phyloP scores from a whole-genome alignment of 192 early-diverging fungal species.

The Phlyctochytrium arcticum region DNA sequence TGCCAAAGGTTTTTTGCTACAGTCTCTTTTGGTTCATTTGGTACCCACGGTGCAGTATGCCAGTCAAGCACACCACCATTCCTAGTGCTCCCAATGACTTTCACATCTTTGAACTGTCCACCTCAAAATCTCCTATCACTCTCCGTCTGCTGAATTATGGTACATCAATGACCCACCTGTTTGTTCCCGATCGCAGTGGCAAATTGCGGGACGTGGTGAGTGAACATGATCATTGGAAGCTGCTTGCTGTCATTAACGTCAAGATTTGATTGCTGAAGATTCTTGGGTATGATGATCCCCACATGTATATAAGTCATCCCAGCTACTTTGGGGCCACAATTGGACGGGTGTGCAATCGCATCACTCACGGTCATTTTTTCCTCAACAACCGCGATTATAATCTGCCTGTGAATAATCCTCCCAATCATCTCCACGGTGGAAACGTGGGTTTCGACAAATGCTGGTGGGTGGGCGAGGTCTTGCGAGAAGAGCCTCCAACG shows the following conservation, averaged over 20 bases:
- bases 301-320: conserved; percentile 34
- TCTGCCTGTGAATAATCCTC: conserved; percentile 65
- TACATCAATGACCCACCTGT: conserved; percentile 63
- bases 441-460: conserved; percentile 66
- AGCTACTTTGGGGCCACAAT: conserved; percentile 78
- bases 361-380: conserved; percentile 55
- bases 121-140: not conserved
- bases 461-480: conserved; percentile 49
- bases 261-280: conserved; percentile 8
- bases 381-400: conserved; percentile 55
- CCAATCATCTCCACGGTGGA: conserved; percentile 83
- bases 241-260: not conserved
- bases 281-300: conserved; percentile 62
- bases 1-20: no score
- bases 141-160: conserved; percentile 33
- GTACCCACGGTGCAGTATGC: no score
- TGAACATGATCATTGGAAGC: not conserved
- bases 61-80: not conserved
- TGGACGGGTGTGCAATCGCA: conserved; percentile 73
- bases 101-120: not conserved
- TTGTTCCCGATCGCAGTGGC: conserved; percentile 52
- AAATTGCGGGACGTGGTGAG: conserved; percentile 53
- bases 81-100: not conserved
- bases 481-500: conserved; percentile 39
- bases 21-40: no score